Conservation (phyloP, 2,329 filamentous ascomycete species). For the Fusarium oxysporum region DNA sequence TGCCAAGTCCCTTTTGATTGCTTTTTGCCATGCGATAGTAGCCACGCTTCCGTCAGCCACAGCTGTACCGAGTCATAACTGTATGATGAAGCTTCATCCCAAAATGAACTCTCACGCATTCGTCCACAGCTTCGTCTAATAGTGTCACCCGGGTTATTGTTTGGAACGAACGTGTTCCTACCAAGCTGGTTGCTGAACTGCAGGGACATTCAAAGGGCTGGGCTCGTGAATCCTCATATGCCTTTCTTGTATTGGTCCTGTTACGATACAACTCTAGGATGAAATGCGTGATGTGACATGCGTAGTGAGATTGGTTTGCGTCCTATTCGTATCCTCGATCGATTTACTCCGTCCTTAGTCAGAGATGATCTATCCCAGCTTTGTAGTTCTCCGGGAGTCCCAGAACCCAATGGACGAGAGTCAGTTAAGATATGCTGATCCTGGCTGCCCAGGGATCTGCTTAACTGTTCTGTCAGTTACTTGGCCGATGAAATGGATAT, state of each 20-base stretch:
- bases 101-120: background rate
- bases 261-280: conserved; percentile 3
- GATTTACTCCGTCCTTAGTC: background rate
- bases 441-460: background rate
- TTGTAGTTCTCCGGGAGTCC: background rate
- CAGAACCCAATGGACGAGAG: background rate
- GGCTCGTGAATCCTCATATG: background rate
- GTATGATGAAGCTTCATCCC: conserved; percentile 19
- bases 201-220: background rate
- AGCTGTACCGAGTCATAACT: conserved; percentile 33
- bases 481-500: conserved; percentile 21
- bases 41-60: conserved; percentile 38
- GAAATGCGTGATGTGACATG: conserved; percentile 23
- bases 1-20: conserved; percentile 40
- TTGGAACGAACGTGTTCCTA: background rate
- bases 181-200: background rate
- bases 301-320: conserved; percentile 13
- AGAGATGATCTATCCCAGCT: background rate
- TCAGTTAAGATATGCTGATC: background rate
- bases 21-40: conserved; percentile 35
- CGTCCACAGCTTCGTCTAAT: background rate
- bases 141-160: background rate
- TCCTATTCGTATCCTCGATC: conserved; percentile 1
- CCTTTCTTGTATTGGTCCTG: background rate
- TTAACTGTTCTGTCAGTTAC: conserved; percentile 7